Percentiles rank a stretch among this genome's conserved stretches.
Conservation (phyloP, 257 asterid genomes). For the Solanum dulcamara region DNA sequence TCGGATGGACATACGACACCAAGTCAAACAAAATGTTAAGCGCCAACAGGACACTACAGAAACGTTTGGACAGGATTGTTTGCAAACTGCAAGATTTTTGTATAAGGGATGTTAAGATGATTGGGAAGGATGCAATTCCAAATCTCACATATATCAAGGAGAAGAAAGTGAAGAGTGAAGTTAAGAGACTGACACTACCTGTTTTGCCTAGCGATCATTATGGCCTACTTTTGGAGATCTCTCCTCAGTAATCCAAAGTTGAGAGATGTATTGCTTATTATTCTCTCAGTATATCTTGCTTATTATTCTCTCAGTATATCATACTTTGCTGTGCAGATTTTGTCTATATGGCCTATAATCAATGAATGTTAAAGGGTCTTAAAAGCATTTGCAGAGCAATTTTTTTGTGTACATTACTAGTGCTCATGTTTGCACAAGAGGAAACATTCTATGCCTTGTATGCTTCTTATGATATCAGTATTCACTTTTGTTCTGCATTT, state of each 20-base stretch:
- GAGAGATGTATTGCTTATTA: background rate
- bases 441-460: background rate
- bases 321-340: background rate
- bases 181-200: slow-evolving; percentile 57
- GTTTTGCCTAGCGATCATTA: slow-evolving; percentile 92
- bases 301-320: background rate
- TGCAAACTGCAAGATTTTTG: slow-evolving; percentile 63
- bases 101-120: slow-evolving; percentile 51
- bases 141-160: slow-evolving; percentile 45
- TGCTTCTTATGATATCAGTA: background rate
- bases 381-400: background rate
- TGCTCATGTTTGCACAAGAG: background rate
- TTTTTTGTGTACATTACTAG: background rate
- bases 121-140: slow-evolving; percentile 74
- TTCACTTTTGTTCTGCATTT: background rate
- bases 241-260: slow-evolving; percentile 6
- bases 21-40: slow-evolving; percentile 84
- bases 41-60: slow-evolving; percentile 54
- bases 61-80: slow-evolving; percentile 64
- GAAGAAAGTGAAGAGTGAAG: slow-evolving; percentile 59
- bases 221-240: slow-evolving; percentile 73
- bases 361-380: background rate
- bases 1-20: slow-evolving; percentile 89
- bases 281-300: background rate
- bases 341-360: background rate